These are phyloP conservation scores for Metschnikowia cubensis DNA, from an alignment of 805 yeast genomes.

Conservation along the genomic window DNA sequence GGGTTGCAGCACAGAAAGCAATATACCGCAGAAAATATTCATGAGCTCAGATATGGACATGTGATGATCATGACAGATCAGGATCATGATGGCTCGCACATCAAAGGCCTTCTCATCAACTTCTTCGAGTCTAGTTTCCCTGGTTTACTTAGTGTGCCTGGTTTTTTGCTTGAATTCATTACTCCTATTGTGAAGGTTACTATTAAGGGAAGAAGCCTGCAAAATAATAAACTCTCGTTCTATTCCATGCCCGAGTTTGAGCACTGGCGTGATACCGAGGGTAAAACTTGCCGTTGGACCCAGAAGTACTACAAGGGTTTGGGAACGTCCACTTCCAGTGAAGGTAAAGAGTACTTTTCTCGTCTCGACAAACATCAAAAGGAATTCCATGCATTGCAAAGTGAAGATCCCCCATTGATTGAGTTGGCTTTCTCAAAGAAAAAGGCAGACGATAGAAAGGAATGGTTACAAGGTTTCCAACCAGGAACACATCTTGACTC, in stretches of 20 bases:
- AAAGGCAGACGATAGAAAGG: slow-evolving; percentile 95
- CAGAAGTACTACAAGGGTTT: slow-evolving; percentile 97
- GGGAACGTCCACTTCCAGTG: slow-evolving; percentile 86
- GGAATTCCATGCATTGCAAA: slow-evolving; percentile 75
- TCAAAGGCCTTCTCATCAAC: slow-evolving; percentile 91
- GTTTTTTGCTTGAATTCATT: slow-evolving; percentile 87
- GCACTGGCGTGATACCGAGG: slow-evolving; percentile 84
- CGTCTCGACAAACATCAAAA: slow-evolving; percentile 84
- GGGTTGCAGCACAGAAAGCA: slow-evolving; percentile 90
- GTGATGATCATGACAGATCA: slow-evolving; percentile 99
- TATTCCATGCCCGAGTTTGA: slow-evolving; percentile 96
- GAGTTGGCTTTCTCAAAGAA: slow-evolving; percentile 93
- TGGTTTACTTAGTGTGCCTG: slow-evolving; percentile 85
- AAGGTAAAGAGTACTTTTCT: slow-evolving; percentile 84
- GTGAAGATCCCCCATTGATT: slow-evolving; percentile 69
- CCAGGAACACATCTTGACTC: slow-evolving; percentile 95
- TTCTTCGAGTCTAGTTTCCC: slow-evolving; percentile 93
- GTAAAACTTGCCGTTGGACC: slow-evolving; percentile 71
- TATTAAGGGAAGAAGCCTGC: slow-evolving; percentile 48
- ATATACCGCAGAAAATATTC: slow-evolving; percentile 58
- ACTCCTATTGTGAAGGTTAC: slow-evolving; percentile 95
- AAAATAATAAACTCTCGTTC: slow-evolving; percentile 59
- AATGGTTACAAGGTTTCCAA: slow-evolving; percentile 86
- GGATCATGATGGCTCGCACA: slow-evolving; percentile 98
- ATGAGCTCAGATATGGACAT: slow-evolving; percentile 86